Evolutionary conservation across 768 basidiomycete genomes (phyloP), one percentile per base, ranked within the genome.

Genomic region (Trametes villosa): DNA sequence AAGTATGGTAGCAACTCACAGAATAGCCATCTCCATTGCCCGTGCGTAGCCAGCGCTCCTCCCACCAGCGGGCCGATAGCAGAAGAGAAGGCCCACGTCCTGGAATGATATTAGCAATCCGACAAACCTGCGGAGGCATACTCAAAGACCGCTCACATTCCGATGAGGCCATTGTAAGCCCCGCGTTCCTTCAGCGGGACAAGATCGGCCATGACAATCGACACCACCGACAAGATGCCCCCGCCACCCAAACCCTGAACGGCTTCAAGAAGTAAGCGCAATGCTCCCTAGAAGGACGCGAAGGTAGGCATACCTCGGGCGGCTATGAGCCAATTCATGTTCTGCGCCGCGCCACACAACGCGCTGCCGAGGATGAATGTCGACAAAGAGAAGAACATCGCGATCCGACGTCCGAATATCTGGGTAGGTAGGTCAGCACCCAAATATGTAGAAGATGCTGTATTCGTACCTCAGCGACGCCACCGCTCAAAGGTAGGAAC

Each of bases 121-220:
- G 4, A 44, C 22, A 5, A 26, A 44, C n/a, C 9, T 20, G 24
- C 42, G 4, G 12, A 22, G 4, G n/a, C 8, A 36, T 36, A n/a
- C n/a, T n/a, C n/a, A n/a, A n/a, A n/a, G n/a, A n/a, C n/a, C 24
- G 24, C 42, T 20, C n/a, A 44, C 42, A 44, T 44, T 44, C 42
- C 42, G 9, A 44, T 44, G 9, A 73, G 57, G 24, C 73, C 77
- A 20, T 68, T 65, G 36, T 67, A 75, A 15, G 63, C 46, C 0
- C 77, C 78, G 0, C 79, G 74, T 48, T 78, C 74, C 1, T 67
- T 53, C 13, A 80, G 71, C 1, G 79, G 74, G 0, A 78, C 73
- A 1, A 79, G 67, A 61, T 80, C 79, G 17, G 74, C 69, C 7
- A 70, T 65, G 62, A 79, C 62, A 53, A 78, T 76, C 34, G 73